Percentiles rank a stretch among this genome's conserved stretches.
Evolutionary conservation across 306 rosid genomes (phyloP).

Genomic region (Cicer arietinum): DNA sequence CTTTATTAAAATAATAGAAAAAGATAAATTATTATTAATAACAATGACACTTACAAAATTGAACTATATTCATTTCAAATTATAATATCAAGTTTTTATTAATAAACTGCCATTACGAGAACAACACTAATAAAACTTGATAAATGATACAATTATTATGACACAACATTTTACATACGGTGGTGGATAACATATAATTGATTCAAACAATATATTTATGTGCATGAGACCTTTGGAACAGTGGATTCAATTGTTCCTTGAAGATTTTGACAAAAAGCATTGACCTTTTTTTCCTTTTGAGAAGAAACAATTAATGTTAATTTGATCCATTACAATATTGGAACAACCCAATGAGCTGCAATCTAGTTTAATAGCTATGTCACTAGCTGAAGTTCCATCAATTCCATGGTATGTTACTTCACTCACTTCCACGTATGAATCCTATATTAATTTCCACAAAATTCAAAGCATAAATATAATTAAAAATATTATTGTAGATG

Average conservation of each 20-base stretch:
- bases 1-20: too few species aligned
- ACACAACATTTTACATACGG: too few species aligned
- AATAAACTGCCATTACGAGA: too few species aligned
- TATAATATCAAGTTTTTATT: too few species aligned
- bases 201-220: too few species aligned
- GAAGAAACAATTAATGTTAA: slow-evolving; percentile 26
- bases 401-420: slow-evolving; percentile 38
- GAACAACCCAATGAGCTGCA: slow-evolving; percentile 42
- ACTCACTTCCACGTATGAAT: slow-evolving; percentile 24
- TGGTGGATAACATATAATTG: too few species aligned
- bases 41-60: too few species aligned
- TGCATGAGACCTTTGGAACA: neutral
- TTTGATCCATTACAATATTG: slow-evolving; percentile 33
- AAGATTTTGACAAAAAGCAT: slow-evolving; percentile 23
- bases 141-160: too few species aligned
- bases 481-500: too few species aligned
- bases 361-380: slow-evolving; percentile 24
- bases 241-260: neutral
- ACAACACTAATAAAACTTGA: too few species aligned
- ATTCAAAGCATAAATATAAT: neutral
- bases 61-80: too few species aligned
- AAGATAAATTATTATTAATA: too few species aligned
- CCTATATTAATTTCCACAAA: neutral
- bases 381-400: slow-evolving; percentile 38
- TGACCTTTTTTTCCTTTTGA: neutral